Base-by-base conservation (phyloP, 2,329 filamentous ascomycete species). In the Exophiala sp. region DNA sequence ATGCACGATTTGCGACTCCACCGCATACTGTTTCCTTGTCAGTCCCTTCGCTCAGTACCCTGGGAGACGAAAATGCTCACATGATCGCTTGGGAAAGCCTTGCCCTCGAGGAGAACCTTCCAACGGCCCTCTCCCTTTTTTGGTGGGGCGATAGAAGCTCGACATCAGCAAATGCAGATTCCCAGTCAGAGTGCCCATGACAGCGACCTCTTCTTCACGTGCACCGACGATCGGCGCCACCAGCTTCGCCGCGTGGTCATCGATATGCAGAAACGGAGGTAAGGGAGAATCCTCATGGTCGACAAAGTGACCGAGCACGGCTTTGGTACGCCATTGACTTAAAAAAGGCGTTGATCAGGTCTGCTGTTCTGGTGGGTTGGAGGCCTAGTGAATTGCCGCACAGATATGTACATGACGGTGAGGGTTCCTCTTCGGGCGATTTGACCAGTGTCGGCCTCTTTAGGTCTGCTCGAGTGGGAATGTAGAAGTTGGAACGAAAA, bases 341-440 rank as follows among this genome's bases (percentile, higher is more conserved):
- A 95, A 77, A 59, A n/a, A 94, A 88, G 3, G 81, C 77, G 39
- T 82, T 73, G 55, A 95, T 70, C 55, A 87, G 82, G 13, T 76
- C 70, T 14, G 78, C 73, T 0, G 83, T 82, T 11, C 78, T 77
- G 55, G 78, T 81, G 38, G 90, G 88, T 66, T 95, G 89, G 2
- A 91, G 78, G 30, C 89, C 89, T 1, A 95, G 77, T 0, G 88
- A 95, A 71, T 95, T 95, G 49, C 90, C 90, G 58, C 88, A 91
- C 56, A 96, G 82, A 67, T 95, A 96, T 52, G 88, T 83, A 11
- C 62, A 61, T 16, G 57, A 60, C n/a, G 69, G 60, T 34, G 68
- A 66, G 1, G 65, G 66, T 38, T 67, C 59, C 52, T 68, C 64
- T 3, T 60, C 58, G 16, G 53, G 52, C 46, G 66, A 62, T 57